Evolutionary conservation across 139 green algal genomes (phyloP).

Genomic region (Chlorella sp.): DNA sequence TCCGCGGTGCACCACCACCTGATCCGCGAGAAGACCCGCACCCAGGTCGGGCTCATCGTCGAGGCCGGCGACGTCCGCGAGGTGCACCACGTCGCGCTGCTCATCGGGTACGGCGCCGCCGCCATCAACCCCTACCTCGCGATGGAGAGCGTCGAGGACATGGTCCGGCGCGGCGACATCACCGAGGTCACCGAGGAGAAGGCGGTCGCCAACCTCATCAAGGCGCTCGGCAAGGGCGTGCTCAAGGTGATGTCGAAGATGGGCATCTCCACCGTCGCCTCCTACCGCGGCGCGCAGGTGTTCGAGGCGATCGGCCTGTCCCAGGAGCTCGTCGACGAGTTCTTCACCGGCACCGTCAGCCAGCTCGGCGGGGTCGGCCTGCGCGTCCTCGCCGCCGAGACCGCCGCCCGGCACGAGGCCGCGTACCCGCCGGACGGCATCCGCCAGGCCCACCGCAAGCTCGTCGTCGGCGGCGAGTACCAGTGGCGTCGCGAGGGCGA

Average conservation of each 20-base stretch:
- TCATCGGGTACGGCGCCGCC: slow-evolving; percentile 85
- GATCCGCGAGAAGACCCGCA: slow-evolving; percentile 59
- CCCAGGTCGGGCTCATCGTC: slow-evolving; percentile 70
- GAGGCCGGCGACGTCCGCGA: slow-evolving; percentile 69
- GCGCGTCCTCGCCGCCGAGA: slow-evolving; percentile 63
- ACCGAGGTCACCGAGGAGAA: slow-evolving; percentile 32
- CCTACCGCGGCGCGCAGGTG: slow-evolving; percentile 98
- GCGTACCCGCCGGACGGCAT: slow-evolving; percentile 40
- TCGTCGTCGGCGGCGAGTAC: slow-evolving; percentile 54
- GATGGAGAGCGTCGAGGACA: slow-evolving; percentile 69
- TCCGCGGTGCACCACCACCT: slow-evolving; percentile 88
- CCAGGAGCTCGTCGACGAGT: slow-evolving; percentile 71
- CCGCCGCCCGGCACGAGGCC: slow-evolving; percentile 21
- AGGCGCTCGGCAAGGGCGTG: slow-evolving; percentile 47
- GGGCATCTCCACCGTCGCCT: slow-evolving; percentile 90
- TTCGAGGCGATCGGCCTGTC: slow-evolving; percentile 88
- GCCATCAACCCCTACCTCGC: slow-evolving; percentile 92
- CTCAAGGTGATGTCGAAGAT: slow-evolving; percentile 64
- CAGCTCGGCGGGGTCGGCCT: slow-evolving; percentile 61
- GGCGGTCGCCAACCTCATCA: slow-evolving; percentile 73
- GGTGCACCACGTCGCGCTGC: slow-evolving; percentile 56
- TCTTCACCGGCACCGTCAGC: slow-evolving; percentile 81
- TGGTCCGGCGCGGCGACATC: slow-evolving; percentile 71
- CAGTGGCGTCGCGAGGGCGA: slow-evolving; percentile 70
- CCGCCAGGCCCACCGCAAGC: no score